Conservation (phyloP, 441 rosid genomes). For the Populus hybrid region DNA sequence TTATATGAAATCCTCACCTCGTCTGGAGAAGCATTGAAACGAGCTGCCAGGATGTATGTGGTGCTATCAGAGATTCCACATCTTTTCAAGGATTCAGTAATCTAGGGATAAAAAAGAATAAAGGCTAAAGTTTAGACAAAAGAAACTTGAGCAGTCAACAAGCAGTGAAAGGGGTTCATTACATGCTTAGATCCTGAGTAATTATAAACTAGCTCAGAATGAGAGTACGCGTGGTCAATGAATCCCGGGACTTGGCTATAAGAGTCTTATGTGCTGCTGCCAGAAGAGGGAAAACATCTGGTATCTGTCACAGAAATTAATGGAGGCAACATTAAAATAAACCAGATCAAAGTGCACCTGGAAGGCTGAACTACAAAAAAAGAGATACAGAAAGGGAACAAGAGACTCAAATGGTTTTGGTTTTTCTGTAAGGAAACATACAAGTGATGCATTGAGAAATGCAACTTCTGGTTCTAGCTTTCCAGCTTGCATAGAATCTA, state of each 20-base stretch:
- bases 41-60: slow-evolving; percentile 72
- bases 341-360: neutral
- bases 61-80: slow-evolving; percentile 77
- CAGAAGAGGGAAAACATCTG: slow-evolving; percentile 77
- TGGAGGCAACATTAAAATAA: slow-evolving; percentile 3
- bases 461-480: too few species aligned
- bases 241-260: slow-evolving; percentile 64
- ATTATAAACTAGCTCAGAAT: slow-evolving; percentile 82
- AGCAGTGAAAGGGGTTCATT: slow-evolving; percentile 22
- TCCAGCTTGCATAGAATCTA: slow-evolving; percentile 26
- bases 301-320: slow-evolving; percentile 43
- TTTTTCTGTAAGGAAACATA: slow-evolving; percentile 23
- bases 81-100: slow-evolving; percentile 86
- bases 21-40: slow-evolving; percentile 59
- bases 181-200: slow-evolving; percentile 92
- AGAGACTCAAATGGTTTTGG: neutral
- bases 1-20: slow-evolving; percentile 47
- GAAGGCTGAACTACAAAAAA: too few species aligned
- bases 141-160: neutral
- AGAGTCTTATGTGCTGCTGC: slow-evolving; percentile 90
- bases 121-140: neutral
- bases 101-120: slow-evolving; percentile 33
- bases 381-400: neutral
- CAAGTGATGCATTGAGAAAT: slow-evolving; percentile 19
- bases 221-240: slow-evolving; percentile 78